Percentiles rank a stretch among this genome's conserved stretches.
These are phyloP conservation scores for Lepidium africanum DNA, from an alignment of 345 rosid species.

Conservation along the genomic window DNA sequence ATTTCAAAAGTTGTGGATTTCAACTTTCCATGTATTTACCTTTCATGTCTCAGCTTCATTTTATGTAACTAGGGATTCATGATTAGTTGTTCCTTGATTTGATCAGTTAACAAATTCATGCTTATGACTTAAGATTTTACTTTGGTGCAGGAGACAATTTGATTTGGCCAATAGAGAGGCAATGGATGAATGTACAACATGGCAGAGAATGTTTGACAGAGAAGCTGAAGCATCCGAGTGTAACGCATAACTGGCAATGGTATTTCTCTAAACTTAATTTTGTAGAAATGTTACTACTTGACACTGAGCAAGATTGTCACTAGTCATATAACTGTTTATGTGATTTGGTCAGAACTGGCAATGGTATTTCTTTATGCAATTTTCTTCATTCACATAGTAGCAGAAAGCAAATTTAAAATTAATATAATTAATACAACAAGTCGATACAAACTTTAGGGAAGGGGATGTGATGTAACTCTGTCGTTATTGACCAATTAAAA, in stretches of 20 bases:
- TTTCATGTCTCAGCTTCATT: background rate
- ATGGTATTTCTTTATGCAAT: no score
- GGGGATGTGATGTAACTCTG: no score
- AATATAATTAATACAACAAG: no score
- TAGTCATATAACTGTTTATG: background rate
- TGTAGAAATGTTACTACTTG: background rate
- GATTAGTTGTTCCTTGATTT: background rate
- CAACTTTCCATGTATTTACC: background rate
- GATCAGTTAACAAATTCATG: background rate
- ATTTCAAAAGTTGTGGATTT: background rate
- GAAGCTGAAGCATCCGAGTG: conserved; percentile 61
- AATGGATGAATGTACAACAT: conserved; percentile 89
- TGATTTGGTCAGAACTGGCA: background rate
- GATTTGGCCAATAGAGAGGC: conserved; percentile 92
- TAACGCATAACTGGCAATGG: conserved; percentile 52
- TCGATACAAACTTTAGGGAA: no score
- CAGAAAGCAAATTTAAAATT: no score
- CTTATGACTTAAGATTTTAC: background rate
- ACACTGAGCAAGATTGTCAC: background rate
- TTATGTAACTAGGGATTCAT: background rate
- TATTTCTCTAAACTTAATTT: conserved; percentile 6
- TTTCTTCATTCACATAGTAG: no score
- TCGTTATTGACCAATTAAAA: no score
- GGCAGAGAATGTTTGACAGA: conserved; percentile 67
- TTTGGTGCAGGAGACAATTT: conserved; percentile 59